These are phyloP conservation scores for Ammopiptanthus mongolicus DNA, from an alignment of 306 rosid species.

Conservation along the genomic window DNA sequence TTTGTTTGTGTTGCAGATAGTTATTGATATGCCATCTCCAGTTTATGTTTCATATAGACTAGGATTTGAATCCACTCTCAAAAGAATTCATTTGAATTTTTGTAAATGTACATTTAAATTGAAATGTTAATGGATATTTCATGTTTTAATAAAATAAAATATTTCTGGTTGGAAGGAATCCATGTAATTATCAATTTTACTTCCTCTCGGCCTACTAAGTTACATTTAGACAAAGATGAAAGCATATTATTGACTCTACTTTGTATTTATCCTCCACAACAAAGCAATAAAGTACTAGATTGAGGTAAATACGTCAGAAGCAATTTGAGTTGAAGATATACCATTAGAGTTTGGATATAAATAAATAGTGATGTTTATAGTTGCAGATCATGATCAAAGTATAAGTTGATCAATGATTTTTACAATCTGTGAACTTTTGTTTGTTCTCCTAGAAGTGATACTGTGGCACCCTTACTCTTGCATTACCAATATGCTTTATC, in stretches of 20 bases:
- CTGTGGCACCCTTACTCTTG: not conserved
- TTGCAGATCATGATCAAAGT: not conserved
- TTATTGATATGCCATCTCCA: not conserved
- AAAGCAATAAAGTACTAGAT: too few species aligned
- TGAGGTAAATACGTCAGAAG: too few species aligned
- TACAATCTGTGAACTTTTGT: not conserved
- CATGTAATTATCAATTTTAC: not conserved
- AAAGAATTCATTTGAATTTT: not conserved
- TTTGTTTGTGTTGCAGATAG: not conserved
- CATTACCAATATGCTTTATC: too few species aligned
- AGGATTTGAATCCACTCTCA: not conserved
- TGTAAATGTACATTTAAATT: not conserved
- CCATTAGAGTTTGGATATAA: not conserved
- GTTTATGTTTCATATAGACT: not conserved
- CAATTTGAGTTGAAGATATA: too few species aligned
- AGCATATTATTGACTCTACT: not conserved
- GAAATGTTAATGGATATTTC: slow-evolving; percentile 3
- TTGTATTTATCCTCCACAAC: too few species aligned
- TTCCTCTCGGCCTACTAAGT: not conserved
- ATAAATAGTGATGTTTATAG: slow-evolving; percentile 2
- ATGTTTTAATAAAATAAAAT: not conserved
- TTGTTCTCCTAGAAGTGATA: slow-evolving; percentile 4
- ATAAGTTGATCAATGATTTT: not conserved
- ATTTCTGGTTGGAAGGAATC: not conserved
- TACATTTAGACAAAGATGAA: not conserved